A percentile compares a stretch with the other conserved stretches of the same genome.
Evolutionary conservation across 129 eudicot species (phyloP).

Genomic region (Logfia minima): DNA sequence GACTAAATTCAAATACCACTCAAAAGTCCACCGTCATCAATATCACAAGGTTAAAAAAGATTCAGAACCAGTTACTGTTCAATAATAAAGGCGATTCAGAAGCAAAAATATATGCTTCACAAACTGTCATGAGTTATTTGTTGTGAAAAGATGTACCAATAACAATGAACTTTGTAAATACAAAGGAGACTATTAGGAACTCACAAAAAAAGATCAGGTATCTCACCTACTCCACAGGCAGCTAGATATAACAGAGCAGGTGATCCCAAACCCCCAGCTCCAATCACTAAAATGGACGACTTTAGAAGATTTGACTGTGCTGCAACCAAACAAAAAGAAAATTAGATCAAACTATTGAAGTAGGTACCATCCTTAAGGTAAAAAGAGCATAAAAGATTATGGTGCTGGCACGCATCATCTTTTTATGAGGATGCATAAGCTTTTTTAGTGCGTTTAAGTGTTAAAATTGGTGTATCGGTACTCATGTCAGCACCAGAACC

Average conservation of each 20-base stretch:
- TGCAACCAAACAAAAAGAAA: conserved; percentile 32
- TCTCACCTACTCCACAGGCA: conserved; percentile 92
- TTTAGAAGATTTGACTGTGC: conserved; percentile 81
- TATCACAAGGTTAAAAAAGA: background rate
- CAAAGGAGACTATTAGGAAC: background rate
- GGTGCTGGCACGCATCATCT: background rate
- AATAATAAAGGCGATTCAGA: no score
- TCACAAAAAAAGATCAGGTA: background rate
- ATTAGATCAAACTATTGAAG: conserved; percentile 15
- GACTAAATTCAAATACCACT: background rate
- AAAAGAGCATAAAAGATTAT: background rate
- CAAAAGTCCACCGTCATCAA: background rate
- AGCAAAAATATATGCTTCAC: background rate
- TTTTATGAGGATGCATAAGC: no score
- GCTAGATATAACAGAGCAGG: conserved; percentile 96
- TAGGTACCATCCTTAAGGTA: no score
- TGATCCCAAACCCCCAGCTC: conserved; percentile 98
- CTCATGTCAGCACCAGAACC: background rate
- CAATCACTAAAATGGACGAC: conserved; percentile 82
- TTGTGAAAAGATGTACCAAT: conserved; percentile 12
- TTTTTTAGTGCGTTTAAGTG: background rate
- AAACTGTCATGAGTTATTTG: background rate
- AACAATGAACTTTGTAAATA: background rate
- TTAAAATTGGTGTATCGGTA: background rate
- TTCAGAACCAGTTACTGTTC: background rate